These are phyloP conservation scores for Teunomyces lycoperdinae DNA, from an alignment of 805 yeast genomes.

Conservation along the genomic window DNA sequence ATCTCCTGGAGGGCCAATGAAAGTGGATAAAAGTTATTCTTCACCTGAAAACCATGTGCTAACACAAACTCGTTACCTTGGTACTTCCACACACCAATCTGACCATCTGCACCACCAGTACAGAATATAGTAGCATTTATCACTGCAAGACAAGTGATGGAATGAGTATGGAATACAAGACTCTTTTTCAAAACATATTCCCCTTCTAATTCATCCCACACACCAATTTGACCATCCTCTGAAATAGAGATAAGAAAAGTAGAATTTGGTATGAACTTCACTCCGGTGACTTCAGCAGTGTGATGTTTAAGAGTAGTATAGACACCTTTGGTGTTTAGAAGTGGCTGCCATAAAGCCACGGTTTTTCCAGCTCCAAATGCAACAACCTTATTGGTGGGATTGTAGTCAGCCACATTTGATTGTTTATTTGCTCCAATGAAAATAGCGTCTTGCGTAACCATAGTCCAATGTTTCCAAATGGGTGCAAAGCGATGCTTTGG, in stretches of 20 bases:
- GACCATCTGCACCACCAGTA: constrained; percentile 67
- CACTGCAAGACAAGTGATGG: constrained; percentile 56
- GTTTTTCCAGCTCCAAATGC: constrained; percentile 73
- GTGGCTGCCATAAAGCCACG: constrained; percentile 70
- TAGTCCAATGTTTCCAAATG: background rate
- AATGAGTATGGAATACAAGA: constrained; percentile 41
- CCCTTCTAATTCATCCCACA: constrained; percentile 49
- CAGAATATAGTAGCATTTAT: constrained; percentile 38
- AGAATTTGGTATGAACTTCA: constrained; percentile 47
- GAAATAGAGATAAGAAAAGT: constrained; percentile 55
- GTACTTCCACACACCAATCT: constrained; percentile 50
- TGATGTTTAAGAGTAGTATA: constrained; percentile 59
- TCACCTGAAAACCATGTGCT: constrained; percentile 31
- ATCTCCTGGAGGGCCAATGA: constrained; percentile 33
- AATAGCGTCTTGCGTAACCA: constrained; percentile 45
- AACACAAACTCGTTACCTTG: constrained; percentile 19
- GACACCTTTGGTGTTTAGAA: constrained; percentile 46
- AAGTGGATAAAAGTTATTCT: constrained; percentile 49
- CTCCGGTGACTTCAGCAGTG: constrained; percentile 61
- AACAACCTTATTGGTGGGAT: constrained; percentile 33
- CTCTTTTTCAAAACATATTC: constrained; percentile 28
- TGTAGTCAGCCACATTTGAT: constrained; percentile 55
- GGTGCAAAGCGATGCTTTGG: constrained; percentile 2
- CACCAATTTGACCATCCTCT: constrained; percentile 59
- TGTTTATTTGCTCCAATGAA: constrained; percentile 75